These are phyloP conservation scores for Vanrija pseudolonga DNA, from an alignment of 1,284 basidiomycete species.

Conservation along the genomic window DNA sequence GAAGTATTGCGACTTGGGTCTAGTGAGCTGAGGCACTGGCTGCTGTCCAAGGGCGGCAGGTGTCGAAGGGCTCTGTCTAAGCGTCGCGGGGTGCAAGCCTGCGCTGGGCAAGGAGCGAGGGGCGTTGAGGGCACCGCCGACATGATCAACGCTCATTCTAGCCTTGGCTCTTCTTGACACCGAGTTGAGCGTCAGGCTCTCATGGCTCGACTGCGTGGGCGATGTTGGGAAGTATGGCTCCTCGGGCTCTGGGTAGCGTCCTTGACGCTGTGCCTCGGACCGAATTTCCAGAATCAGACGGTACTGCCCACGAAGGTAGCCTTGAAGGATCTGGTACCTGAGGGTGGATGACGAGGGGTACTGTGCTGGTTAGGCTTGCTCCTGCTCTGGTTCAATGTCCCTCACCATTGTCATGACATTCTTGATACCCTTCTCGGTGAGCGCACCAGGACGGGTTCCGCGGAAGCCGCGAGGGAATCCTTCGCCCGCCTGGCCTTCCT, in stretches of 20 bases:
- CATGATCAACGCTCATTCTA: no score
- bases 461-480: conserved; percentile 43
- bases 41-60: conserved; percentile 31
- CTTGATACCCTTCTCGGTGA: conserved; percentile 77
- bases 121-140: no score
- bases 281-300: conserved; percentile 44
- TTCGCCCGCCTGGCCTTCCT: conserved; percentile 38
- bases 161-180: not conserved
- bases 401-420: conserved; percentile 80
- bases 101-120: not conserved
- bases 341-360: conserved; percentile 55
- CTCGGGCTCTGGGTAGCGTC: conserved; percentile 35
- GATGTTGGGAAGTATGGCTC: conserved; percentile 21
- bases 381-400: conserved; percentile 13
- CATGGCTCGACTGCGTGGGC: conserved; percentile 23
- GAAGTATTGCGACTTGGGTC: conserved; percentile 40
- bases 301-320: conserved; percentile 53
- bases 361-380: conserved; percentile 23
- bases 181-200: conserved; percentile 6
- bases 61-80: conserved; percentile 41
- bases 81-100: conserved; percentile 1
- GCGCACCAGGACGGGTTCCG: conserved; percentile 61
- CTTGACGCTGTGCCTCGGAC: conserved; percentile 33
- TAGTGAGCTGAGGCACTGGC: conserved; percentile 9
- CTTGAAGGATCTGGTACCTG: conserved; percentile 54